Evolutionary conservation across 306 rosid species (phyloP).

Genomic region (Herpetospermum pedunculosum): DNA sequence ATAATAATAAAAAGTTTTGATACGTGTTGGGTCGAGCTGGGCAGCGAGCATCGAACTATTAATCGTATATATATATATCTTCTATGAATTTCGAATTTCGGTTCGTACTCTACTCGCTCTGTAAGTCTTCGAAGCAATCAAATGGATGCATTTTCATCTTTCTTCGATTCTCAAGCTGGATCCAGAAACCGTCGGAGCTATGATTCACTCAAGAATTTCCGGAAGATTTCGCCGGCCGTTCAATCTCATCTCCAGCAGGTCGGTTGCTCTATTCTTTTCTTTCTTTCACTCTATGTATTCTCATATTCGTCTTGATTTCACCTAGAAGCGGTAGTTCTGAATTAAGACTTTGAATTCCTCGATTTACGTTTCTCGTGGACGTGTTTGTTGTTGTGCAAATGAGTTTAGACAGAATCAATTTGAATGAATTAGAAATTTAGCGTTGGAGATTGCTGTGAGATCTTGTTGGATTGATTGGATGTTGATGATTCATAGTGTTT

Average conservation of each 20-base stretch:
- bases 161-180: conserved; percentile 46
- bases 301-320: background rate
- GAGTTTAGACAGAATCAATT: background rate
- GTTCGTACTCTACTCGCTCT: background rate
- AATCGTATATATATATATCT: too few relatives aligned
- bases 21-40: too few relatives aligned
- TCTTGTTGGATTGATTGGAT: background rate
- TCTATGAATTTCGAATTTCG: background rate
- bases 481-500: background rate
- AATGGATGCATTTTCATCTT: conserved; percentile 59
- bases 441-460: background rate
- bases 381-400: background rate
- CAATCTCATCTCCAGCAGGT: conserved; percentile 70
- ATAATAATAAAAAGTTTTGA: too few relatives aligned
- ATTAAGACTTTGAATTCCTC: background rate
- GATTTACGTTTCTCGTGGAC: background rate
- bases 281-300: background rate
- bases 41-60: too few relatives aligned
- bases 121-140: background rate
- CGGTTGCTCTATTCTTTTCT: background rate
- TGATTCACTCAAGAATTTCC: conserved; percentile 65
- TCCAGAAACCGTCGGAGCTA: conserved; percentile 47
- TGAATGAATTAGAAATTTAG: background rate
- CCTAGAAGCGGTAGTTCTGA: background rate
- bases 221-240: conserved; percentile 59